phyloP scores from a whole-genome alignment of 2,329 filamentous ascomycete species.

The Fusarium sublunatum region DNA sequence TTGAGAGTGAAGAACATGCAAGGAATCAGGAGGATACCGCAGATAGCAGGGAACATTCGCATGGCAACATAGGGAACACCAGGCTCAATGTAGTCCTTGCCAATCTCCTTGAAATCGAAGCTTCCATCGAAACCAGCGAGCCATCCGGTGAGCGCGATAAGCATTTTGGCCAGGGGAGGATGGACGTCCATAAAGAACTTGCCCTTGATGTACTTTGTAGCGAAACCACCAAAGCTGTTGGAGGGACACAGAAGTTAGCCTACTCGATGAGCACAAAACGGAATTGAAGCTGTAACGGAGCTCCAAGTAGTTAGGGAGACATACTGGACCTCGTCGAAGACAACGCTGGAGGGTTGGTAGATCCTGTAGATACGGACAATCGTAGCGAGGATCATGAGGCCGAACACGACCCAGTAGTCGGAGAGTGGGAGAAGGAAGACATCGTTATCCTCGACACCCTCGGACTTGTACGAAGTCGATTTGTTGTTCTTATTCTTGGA shows the following conservation, averaged over 20 bases:
- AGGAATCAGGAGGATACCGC: constrained; percentile 88
- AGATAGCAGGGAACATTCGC: constrained; percentile 90
- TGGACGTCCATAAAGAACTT: constrained; percentile 99
- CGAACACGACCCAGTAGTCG: constrained; percentile 82
- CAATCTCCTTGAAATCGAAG: constrained; percentile 99
- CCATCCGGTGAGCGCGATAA: constrained; percentile 95
- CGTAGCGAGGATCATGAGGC: constrained; percentile 79
- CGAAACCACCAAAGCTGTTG: constrained; percentile 92
- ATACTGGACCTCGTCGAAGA: constrained; percentile 99
- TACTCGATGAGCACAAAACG: not conserved
- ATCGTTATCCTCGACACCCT: constrained; percentile 89
- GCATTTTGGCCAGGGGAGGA: constrained; percentile 93
- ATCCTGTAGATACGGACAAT: constrained; percentile 92
- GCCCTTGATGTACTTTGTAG: constrained; percentile 99
- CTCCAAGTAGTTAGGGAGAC: constrained; percentile 53
- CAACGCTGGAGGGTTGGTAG: constrained; percentile 94
- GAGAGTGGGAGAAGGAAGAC: constrained; percentile 85
- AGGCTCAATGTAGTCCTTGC: constrained; percentile 97
- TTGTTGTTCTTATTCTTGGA: constrained; percentile 51
- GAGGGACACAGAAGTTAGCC: constrained; percentile 30
- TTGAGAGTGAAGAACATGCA: constrained; percentile 96
- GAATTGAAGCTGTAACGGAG: constrained; percentile 6
- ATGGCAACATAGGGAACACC: constrained; percentile 97
- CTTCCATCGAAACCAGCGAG: constrained; percentile 93
- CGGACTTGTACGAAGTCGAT: constrained; percentile 74